Evolutionary conservation across 2,329 filamentous ascomycete species (phyloP).

Genomic region (Pseudogymnoascus sp.): DNA sequence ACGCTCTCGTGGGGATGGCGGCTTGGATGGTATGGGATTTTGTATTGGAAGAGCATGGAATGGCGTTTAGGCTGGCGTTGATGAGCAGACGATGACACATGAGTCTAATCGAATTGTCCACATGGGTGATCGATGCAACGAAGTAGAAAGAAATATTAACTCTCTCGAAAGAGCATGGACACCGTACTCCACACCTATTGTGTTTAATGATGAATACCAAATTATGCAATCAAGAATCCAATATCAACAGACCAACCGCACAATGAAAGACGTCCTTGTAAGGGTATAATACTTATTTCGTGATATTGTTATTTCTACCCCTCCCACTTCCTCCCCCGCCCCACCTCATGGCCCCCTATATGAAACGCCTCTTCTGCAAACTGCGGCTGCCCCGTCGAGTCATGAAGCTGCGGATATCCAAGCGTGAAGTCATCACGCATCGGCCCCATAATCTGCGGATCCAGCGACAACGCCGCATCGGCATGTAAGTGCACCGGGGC

Average conservation of each 20-base stretch:
- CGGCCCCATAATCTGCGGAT: not conserved
- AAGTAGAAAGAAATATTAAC: slow-evolving; percentile 6
- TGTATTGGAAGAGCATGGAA: slow-evolving; percentile 8
- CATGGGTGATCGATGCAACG: slow-evolving; percentile 8
- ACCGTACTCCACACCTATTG: not conserved
- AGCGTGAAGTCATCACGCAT: not conserved
- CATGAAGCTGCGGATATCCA: not conserved
- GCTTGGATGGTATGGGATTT: not conserved
- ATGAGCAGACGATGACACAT: slow-evolving; percentile 6
- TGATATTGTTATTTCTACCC: not conserved
- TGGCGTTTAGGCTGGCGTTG: slow-evolving; percentile 5
- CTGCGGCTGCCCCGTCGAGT: not conserved
- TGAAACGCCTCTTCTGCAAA: not conserved
- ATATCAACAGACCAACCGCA: not conserved
- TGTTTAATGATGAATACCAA: slow-evolving; percentile 2
- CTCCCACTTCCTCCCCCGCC: not conserved
- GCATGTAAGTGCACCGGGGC: not conserved
- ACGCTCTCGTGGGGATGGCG: not conserved
- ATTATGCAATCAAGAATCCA: not conserved
- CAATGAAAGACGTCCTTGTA: not conserved
- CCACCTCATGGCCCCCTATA: not conserved
- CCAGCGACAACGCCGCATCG: not conserved
- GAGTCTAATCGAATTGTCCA: slow-evolving; percentile 3
- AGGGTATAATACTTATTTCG: not conserved
- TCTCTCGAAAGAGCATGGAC: slow-evolving; percentile 7